These are phyloP conservation scores for Aphanomyces stellatus DNA, from an alignment of 352 stramenopile genomes.

Conservation along the genomic window DNA sequence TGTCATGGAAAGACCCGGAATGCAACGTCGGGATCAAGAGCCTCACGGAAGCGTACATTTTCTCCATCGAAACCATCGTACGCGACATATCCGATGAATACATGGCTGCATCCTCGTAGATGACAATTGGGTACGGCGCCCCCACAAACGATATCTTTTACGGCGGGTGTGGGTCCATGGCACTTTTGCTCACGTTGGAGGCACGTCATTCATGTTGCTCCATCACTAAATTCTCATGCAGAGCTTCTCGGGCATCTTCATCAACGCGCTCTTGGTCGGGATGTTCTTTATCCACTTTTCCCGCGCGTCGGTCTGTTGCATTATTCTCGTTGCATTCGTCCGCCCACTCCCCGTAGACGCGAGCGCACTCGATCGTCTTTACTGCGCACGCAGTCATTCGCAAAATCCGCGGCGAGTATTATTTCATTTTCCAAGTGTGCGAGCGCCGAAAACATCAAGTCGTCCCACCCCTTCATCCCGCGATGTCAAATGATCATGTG, in stretches of 20 bases:
- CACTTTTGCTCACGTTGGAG: conserved; percentile 70
- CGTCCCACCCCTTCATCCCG: too few relatives aligned
- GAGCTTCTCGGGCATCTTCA: conserved; percentile 81
- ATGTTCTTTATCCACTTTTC: conserved; percentile 83
- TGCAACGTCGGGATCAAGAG: conserved; percentile 72
- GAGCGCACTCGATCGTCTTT: conserved; percentile 82
- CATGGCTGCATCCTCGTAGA: conserved; percentile 59
- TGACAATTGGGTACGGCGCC: conserved; percentile 82
- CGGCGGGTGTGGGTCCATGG: conserved; percentile 70
- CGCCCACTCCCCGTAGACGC: conserved; percentile 36
- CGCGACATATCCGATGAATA: too few relatives aligned
- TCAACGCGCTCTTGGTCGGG: conserved; percentile 81
- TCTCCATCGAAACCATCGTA: conserved; percentile 83
- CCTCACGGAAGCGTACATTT: conserved; percentile 78
- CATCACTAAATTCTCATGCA: conserved; percentile 21
- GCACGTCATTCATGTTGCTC: conserved; percentile 21
- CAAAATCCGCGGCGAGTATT: conserved; percentile 82
- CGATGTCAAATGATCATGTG: neutral
- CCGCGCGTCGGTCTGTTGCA: conserved; percentile 27
- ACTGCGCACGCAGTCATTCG: conserved; percentile 79
- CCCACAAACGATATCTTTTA: conserved; percentile 85
- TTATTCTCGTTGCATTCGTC: neutral
- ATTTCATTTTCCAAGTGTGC: conserved; percentile 89
- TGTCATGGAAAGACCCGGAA: conserved; percentile 45
- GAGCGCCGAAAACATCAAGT: conserved; percentile 81